Conservation (phyloP, 257 asterid species). For the Lithospermum erythrorhizon region DNA sequence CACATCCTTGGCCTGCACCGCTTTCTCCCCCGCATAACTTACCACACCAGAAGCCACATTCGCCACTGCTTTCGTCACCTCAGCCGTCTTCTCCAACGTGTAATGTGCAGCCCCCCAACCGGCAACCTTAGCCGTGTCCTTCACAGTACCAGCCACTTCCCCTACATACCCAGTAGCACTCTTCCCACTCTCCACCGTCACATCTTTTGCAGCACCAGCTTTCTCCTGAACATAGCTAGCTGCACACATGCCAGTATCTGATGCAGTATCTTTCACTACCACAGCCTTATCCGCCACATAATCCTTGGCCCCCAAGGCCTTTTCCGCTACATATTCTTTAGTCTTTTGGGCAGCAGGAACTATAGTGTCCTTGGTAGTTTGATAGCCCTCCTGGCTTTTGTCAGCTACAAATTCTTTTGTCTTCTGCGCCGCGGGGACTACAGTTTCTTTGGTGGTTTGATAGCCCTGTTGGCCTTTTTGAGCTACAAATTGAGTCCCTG, state of each 20-base stretch:
- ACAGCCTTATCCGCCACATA: slow-evolving; percentile 10
- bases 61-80: slow-evolving; percentile 49
- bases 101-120: slow-evolving; percentile 79
- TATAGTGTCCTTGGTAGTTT: slow-evolving; percentile 10
- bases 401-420: slow-evolving; percentile 21
- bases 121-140: slow-evolving; percentile 49
- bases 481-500: slow-evolving; percentile 7
- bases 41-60: slow-evolving; percentile 41
- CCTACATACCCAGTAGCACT: slow-evolving; percentile 42
- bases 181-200: slow-evolving; percentile 36
- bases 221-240: slow-evolving; percentile 31
- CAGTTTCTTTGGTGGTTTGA: slow-evolving; percentile 8
- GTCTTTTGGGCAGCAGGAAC: slow-evolving; percentile 14
- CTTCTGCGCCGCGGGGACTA: slow-evolving; percentile 9
- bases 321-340: slow-evolving; percentile 14
- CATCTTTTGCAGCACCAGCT: slow-evolving; percentile 36
- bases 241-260: slow-evolving; percentile 16
- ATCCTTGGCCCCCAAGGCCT: slow-evolving; percentile 23
- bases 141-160: slow-evolving; percentile 36
- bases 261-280: slow-evolving; percentile 15
- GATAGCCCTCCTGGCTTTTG: slow-evolving; percentile 18
- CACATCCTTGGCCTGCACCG: slow-evolving; percentile 39
- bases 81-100: slow-evolving; percentile 48
- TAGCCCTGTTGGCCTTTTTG: slow-evolving; percentile 17
- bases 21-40: slow-evolving; percentile 37